Conservation (phyloP, 2,329 filamentous ascomycete genomes). For the Penicillium expansum region DNA sequence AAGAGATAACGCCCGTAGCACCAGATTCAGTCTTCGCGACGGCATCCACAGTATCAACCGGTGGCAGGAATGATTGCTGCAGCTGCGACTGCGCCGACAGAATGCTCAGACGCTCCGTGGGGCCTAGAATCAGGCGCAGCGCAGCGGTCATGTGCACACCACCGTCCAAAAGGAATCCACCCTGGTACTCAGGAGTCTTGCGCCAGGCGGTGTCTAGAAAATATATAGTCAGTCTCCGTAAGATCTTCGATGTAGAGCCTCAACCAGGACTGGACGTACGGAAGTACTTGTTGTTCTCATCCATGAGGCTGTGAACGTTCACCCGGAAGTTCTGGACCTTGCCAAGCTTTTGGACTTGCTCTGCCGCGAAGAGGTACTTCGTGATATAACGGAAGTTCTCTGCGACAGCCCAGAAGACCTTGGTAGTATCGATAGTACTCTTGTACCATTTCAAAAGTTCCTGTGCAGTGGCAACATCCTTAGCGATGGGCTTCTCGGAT, state of each 20-base stretch:
- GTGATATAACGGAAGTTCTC: constrained; percentile 58
- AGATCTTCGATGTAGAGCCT: background rate
- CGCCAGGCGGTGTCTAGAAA: constrained; percentile 48
- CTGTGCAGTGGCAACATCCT: constrained; percentile 52
- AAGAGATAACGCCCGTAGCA: constrained; percentile 49
- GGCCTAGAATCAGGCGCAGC: constrained; percentile 50
- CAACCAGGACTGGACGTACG: constrained; percentile 30
- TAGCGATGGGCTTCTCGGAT: constrained; percentile 57
- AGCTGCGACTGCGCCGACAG: constrained; percentile 52
- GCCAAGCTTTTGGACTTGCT: constrained; percentile 49
- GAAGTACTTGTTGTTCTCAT: constrained; percentile 54
- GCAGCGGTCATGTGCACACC: constrained; percentile 57
- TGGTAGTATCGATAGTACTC: constrained; percentile 39
- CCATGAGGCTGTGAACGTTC: constrained; percentile 45
- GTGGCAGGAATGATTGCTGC: constrained; percentile 52
- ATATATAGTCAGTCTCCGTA: constrained; percentile 2
- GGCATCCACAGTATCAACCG: constrained; percentile 57
- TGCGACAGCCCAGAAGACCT: constrained; percentile 49
- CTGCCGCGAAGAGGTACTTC: constrained; percentile 47
- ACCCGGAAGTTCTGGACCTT: constrained; percentile 51
- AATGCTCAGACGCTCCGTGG: constrained; percentile 41
- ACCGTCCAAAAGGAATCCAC: constrained; percentile 59
- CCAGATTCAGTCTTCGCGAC: constrained; percentile 49
- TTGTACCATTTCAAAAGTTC: constrained; percentile 54
- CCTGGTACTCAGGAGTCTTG: constrained; percentile 56